A percentile compares a stretch with the other conserved stretches of the same genome.
Evolutionary conservation across 805 yeast species (phyloP).

Genomic region (Sugiyamaella marilandica): DNA sequence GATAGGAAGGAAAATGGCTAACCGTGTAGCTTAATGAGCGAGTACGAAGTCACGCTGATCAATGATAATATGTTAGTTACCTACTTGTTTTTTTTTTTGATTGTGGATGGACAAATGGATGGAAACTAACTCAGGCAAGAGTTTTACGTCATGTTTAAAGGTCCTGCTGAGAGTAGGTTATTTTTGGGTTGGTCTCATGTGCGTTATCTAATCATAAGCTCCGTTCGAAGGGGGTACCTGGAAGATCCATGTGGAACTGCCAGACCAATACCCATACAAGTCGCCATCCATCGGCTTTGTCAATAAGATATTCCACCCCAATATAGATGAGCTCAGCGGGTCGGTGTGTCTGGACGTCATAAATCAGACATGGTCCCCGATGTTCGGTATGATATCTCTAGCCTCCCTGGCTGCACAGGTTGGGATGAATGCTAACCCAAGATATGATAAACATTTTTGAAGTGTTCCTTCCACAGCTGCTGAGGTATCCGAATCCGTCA

Average conservation of each 20-base stretch:
- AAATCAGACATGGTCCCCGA: slow-evolving; percentile 97
- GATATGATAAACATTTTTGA: slow-evolving; percentile 83
- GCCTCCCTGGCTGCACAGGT: background rate
- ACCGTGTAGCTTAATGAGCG: slow-evolving; percentile 68
- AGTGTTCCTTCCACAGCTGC: slow-evolving; percentile 84
- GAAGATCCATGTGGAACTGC: slow-evolving; percentile 88
- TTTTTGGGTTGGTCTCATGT: background rate
- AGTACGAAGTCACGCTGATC: slow-evolving; percentile 77
- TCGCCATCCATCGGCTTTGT: slow-evolving; percentile 94
- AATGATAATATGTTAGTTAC: slow-evolving; percentile 60
- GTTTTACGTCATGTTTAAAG: slow-evolving; percentile 76
- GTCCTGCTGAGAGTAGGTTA: slow-evolving; percentile 62
- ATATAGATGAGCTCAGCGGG: slow-evolving; percentile 83
- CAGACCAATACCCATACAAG: slow-evolving; percentile 92
- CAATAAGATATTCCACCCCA: slow-evolving; percentile 91
- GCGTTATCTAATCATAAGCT: slow-evolving; percentile 34
- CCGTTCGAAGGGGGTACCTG: slow-evolving; percentile 88
- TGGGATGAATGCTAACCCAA: background rate
- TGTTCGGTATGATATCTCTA: slow-evolving; percentile 67
- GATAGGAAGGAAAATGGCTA: background rate
- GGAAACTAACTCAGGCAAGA: slow-evolving; percentile 51
- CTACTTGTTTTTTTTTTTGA: background rate
- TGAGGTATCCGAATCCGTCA: slow-evolving; percentile 88
- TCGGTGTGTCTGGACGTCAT: slow-evolving; percentile 94
- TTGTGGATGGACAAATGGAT: background rate